These are phyloP conservation scores for Termitomyces sp. DNA, from an alignment of 768 basidiomycete species.

Conservation along the genomic window DNA sequence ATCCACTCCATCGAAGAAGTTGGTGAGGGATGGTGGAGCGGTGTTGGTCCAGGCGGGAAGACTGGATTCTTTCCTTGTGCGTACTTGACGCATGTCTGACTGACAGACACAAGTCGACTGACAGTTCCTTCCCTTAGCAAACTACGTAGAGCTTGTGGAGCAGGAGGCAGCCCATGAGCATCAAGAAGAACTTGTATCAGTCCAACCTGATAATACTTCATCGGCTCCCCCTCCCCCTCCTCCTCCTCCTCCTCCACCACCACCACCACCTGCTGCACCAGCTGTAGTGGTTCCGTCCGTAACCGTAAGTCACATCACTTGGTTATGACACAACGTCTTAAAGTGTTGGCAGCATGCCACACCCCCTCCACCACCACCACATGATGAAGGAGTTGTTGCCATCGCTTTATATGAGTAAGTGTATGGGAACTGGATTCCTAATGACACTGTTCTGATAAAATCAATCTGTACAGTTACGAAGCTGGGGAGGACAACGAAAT, in stretches of 20 bases:
- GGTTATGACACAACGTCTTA: background rate
- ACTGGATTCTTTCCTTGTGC: constrained; percentile 82
- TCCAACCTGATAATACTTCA: constrained; percentile 32
- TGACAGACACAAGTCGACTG: background rate
- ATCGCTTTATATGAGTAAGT: constrained; percentile 70
- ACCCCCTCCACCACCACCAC: constrained; percentile 40
- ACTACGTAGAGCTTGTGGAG: constrained; percentile 81
- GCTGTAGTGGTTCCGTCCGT: constrained; percentile 33
- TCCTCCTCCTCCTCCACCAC: constrained; percentile 31
- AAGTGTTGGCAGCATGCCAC: constrained; percentile 30
- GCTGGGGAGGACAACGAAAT: constrained; percentile 91
- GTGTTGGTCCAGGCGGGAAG: constrained; percentile 65
- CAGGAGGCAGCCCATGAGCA: constrained; percentile 7
- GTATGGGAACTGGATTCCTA: background rate
- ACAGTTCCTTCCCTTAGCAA: constrained; percentile 39
- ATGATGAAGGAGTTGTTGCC: constrained; percentile 57
- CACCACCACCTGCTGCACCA: constrained; percentile 34
- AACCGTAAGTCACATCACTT: background rate
- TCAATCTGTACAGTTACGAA: constrained; percentile 55
- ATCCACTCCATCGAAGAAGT: constrained; percentile 80
- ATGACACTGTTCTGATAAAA: background rate
- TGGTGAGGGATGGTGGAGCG: constrained; percentile 93
- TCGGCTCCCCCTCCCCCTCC: constrained; percentile 52
- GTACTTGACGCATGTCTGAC: constrained; percentile 13
- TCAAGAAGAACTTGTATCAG: constrained; percentile 20